These are phyloP conservation scores for Rhizophagus prolifer DNA, from an alignment of 192 early-diverging fungal species.

Conservation along the genomic window DNA sequence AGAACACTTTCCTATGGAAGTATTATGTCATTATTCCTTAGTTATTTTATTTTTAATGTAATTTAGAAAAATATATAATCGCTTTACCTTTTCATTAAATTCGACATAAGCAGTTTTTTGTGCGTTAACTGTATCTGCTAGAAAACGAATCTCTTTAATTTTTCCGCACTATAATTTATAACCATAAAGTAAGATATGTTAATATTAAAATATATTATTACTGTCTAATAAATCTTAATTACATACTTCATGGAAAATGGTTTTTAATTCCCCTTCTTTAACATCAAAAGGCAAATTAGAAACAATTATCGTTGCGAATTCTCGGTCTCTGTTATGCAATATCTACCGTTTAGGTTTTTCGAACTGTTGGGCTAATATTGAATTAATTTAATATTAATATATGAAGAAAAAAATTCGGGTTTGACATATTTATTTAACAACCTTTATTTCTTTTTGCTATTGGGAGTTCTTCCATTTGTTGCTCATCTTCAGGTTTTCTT, in stretches of 20 bases:
- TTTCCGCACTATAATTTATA: constrained; percentile 8
- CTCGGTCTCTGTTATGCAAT: background rate
- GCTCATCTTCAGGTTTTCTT: constrained; percentile 11
- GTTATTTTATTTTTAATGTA: background rate
- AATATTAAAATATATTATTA: background rate
- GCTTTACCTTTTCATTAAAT: constrained; percentile 4
- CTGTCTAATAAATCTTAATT: background rate
- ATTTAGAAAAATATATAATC: background rate
- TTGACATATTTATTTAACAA: background rate
- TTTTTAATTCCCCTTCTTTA: constrained; percentile 18
- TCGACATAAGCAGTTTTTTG: constrained; percentile 10
- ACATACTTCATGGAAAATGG: constrained; percentile 1
- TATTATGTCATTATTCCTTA: background rate
- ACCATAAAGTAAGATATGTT: no score
- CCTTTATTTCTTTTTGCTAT: constrained; percentile 1
- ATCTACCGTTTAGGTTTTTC: constrained; percentile 12
- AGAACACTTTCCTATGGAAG: constrained; percentile 2
- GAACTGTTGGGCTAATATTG: background rate
- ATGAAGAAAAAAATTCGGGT: background rate
- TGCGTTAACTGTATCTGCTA: background rate
- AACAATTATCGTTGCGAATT: constrained; percentile 3
- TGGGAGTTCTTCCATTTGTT: background rate
- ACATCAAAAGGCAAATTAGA: background rate
- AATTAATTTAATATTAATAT: background rate
- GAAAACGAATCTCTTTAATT: background rate